Evolutionary conservation across 345 rosid genomes (phyloP), one percentile per base, ranked within the genome.

Genomic region (Lumnitzera racemosa): DNA sequence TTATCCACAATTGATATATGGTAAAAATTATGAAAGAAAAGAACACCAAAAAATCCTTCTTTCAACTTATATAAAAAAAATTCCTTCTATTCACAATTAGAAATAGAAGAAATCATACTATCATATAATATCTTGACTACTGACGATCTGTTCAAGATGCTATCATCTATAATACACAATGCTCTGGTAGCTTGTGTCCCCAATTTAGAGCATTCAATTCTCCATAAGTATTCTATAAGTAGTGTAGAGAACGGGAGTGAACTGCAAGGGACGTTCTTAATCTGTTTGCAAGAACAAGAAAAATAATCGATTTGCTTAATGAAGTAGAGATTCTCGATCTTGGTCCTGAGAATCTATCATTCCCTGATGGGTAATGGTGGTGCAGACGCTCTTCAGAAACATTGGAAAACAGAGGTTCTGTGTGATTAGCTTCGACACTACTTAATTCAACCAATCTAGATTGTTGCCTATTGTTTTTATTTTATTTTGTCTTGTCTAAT

Each of bases 161-260:
- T 85, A 13, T 60, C 67, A 24, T 66, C 47, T 20, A 20, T 62
- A 78, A 78, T 81, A 68, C 85, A 91, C 3, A 89, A 89, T 70
- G 78, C 85, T 46, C 51, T 87, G 11, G 77, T 77, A 16, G 96
- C 96, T 51, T 92, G 96, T 70, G 86, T 92, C 58, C 78, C 88
- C 46, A 89, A 89, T 73, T 64, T 85, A 27, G 65, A 63, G 6
- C 71, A 51, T 1, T 81, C 74, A 47, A 83, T 92, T 62, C 62
- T 72, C 2, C 47, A 24, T 20, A 20, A 20, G 20, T 20, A 1
- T 20, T 20, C 20, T 20, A 20, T 20, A 20, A 20, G 20, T 1
- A 73, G 72, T 41, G 55, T 82, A 71, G 94, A 68, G 17, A 70
- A 68, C 17, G 81, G 92, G 72, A 84, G 74, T 70, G 75, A 72